These are phyloP conservation scores for Penicillium cinerascens DNA, from an alignment of 495 filamentous ascomycete species.

Conservation along the genomic window DNA sequence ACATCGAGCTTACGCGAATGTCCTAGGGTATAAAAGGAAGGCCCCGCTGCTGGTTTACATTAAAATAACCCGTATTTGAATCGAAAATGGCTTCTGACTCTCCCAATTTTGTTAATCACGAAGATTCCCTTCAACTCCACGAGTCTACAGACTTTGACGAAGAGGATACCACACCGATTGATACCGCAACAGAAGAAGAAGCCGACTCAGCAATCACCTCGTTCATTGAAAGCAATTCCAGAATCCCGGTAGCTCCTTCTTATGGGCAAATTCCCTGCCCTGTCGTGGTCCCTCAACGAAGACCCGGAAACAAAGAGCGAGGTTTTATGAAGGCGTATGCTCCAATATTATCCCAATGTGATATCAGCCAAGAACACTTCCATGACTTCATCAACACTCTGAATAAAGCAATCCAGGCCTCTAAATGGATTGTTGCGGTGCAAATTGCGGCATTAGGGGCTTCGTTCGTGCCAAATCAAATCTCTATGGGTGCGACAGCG, in stretches of 20 bases:
- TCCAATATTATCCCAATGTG: conserved; percentile 33
- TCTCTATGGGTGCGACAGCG: conserved; percentile 13
- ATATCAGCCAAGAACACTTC: conserved; percentile 37
- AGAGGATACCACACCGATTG: background rate
- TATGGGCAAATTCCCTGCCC: conserved; percentile 11
- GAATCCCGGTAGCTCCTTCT: background rate
- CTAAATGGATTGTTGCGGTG: conserved; percentile 17
- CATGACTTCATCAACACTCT: conserved; percentile 38
- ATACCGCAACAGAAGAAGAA: background rate
- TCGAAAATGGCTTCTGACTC: background rate
- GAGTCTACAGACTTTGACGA: too few species aligned
- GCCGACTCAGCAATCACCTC: conserved; percentile 1
- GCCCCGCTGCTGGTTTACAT: too few species aligned
- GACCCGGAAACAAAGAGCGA: conserved; percentile 24
- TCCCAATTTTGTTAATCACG: background rate
- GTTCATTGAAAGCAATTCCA: conserved; percentile 1
- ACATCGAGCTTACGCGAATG: too few species aligned
- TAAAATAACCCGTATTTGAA: background rate
- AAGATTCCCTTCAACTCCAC: background rate
- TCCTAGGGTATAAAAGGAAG: too few species aligned
- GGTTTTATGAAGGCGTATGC: conserved; percentile 42
- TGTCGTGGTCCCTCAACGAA: conserved; percentile 27
- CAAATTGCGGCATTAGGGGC: conserved; percentile 14
- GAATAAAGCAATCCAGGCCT: conserved; percentile 26
- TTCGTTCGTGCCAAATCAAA: conserved; percentile 13